Evolutionary conservation across 768 basidiomycete species (phyloP), one percentile per base, ranked within the genome.

Genomic region (Hygrocybe coccinea): DNA sequence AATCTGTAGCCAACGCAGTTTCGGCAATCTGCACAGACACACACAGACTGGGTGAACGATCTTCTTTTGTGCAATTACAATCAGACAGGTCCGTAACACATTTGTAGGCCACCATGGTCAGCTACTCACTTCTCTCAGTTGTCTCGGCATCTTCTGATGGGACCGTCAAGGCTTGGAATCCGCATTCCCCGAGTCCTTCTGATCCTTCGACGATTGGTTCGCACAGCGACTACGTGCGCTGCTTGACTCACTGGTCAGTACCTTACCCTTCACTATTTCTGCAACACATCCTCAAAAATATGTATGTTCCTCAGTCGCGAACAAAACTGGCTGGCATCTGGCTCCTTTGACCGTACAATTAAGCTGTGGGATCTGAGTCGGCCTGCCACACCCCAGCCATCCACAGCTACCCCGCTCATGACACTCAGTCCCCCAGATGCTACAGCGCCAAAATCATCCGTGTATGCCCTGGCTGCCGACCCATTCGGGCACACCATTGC

Each of bases 31-130:
- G 85, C 86, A 8, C 94, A 97, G 66, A 80, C 83, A 5, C 94
- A 97, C 67, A 86, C 85, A 1, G 95, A 97, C 71, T 99, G 95
- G 95, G 83, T 98, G 35, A 99, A 97, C 66, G 95, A 98, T 63
- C 82, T 98, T 46, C 65, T 93, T 2, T 78, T 99, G 15, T 94
- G 91, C 72, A 95, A 97, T 66, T 79, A 84, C 58, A 93, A 97
- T 61, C 94, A 95, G 67, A 97, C 89, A 2, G 75, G 90, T 87
- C 48, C 43, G 83, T 71, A 2, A 14, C 25, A 1, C 5, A 43
- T 37, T 37, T n/a, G n/a, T n/a, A n/a, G n/a, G 2, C 34, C 43
- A 57, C 14, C 41, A 17, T 24, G 50, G 15, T 37, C n/a, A 33
- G 17, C 44, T 41, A 47, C 59, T 59, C 54, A 65, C 29, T n/a